A percentile compares a stretch with the other conserved stretches of the same genome.
These are phyloP conservation scores for Solanum hybrid DNA, from an alignment of 305 asterid genomes.

Conservation along the genomic window DNA sequence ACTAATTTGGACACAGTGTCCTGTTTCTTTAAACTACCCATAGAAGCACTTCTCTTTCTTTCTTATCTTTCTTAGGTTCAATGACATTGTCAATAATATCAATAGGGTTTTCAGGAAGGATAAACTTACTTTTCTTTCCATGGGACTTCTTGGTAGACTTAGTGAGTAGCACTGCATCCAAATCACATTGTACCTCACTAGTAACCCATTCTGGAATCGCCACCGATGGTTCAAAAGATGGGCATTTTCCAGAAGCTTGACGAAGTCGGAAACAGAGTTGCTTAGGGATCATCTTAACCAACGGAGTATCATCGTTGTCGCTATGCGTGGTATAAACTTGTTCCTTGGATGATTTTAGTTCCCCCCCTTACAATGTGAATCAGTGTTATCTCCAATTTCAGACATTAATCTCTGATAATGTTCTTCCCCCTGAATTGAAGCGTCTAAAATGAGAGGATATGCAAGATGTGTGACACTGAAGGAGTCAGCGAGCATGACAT, in stretches of 20 bases:
- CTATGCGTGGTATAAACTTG: background rate
- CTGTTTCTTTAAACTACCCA: too few species aligned
- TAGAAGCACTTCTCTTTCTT: background rate
- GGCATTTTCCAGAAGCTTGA: background rate
- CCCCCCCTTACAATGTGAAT: background rate
- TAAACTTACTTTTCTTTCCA: background rate
- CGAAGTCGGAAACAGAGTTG: background rate
- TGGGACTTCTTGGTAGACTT: background rate
- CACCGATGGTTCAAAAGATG: background rate
- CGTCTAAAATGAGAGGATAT: background rate
- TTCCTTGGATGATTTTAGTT: background rate
- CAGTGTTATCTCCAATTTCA: background rate
- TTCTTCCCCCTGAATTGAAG: background rate
- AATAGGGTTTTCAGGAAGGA: background rate
- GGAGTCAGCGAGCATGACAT: background rate
- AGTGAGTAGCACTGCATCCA: background rate
- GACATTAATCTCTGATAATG: too few species aligned
- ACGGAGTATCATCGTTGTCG: background rate
- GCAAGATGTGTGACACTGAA: background rate
- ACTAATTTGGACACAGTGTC: background rate
- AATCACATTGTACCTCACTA: background rate
- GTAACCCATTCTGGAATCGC: background rate
- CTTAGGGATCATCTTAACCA: background rate
- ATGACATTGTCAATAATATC: background rate
- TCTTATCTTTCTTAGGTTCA: background rate